A percentile compares a stretch with the other conserved stretches of the same genome.
phyloP scores from a whole-genome alignment of 768 basidiomycete species.

The Crucibulum laeve region DNA sequence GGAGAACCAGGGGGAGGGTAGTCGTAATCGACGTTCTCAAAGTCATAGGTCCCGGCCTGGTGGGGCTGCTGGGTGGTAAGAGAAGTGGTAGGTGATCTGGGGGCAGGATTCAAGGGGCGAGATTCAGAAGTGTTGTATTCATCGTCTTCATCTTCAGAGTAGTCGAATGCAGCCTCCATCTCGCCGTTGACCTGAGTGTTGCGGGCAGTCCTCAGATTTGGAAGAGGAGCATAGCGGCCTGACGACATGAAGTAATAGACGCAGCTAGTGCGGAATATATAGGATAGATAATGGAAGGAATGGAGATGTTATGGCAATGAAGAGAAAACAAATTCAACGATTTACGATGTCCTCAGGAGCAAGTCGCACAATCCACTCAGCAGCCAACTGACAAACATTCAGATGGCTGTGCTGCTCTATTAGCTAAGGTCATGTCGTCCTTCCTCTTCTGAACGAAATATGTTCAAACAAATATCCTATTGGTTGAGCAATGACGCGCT shows the following conservation, averaged over 20 bases:
- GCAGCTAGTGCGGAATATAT: neutral
- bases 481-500: no score
- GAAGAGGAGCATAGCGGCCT: conserved; percentile 66
- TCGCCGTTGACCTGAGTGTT: conserved; percentile 40
- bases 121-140: conserved; percentile 44
- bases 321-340: no score
- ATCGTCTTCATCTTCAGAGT: conserved; percentile 69
- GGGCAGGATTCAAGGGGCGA: conserved; percentile 44
- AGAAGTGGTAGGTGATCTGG: conserved; percentile 23
- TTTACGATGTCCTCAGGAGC: no score
- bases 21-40: conserved; percentile 77
- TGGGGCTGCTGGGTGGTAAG: conserved; percentile 17
- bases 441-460: no score
- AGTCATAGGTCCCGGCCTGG: conserved; percentile 59
- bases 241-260: conserved; percentile 18
- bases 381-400: no score
- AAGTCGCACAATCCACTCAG: no score
- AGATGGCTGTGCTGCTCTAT: no score
- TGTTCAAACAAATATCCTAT: no score
- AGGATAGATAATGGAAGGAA: neutral
- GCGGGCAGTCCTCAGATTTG: conserved; percentile 48
- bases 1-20: conserved; percentile 84
- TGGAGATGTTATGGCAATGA: no score
- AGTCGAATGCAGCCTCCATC: conserved; percentile 87
- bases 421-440: no score